Base-by-base conservation (phyloP, 768 basidiomycete genomes). In the Leccinum olivaceopallidum region DNA sequence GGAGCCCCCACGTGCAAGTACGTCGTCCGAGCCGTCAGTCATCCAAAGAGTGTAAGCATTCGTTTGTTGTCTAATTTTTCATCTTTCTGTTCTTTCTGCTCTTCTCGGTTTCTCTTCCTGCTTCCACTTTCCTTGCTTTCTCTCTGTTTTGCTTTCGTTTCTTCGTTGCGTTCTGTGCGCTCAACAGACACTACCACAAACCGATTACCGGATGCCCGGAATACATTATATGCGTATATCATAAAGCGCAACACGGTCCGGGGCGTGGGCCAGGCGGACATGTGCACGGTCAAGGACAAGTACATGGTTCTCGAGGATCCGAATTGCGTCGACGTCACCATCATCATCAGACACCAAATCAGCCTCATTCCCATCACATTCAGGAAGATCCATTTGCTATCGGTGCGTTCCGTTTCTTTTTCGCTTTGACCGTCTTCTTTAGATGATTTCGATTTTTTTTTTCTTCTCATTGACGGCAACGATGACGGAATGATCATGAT, bases 1-100 rank as follows among this genome's bases (percentile, higher is more conserved):
- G 30, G 50, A 30, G 30, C 9, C 10, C 51, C 14, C 24, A 42
- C 5, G 10, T 12, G 26, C 59, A 39, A 44, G 10, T 6, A 42
- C 42, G 12, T 42, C 42, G 42, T 10, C 18, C 18, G 0, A 37
- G 24, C 22, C 59, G 24, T 34, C 60, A 48, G 24, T 0, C 47
- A 3, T 60, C 59, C 37, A 68, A 63, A 56, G 66, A 69, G 16
- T 12, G 68, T 70, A 34, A 57, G 69, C 5, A 3, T 4, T 22
- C 9, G 50, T 44, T 44, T 34, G 1, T 18, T 26, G 6, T 39
- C 20, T 51, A 22, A n/a, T 56, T 32, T 20, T 30, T 7, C 0
- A 30, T 51, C 18, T n/a, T 30, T 56, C 30, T 28, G 20, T n/a
- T 14, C 26, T 34, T 14, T 53, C 48, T 49, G 13, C 0, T 26